Evolutionary conservation across 371 early-diverging fungal genomes (phyloP), one percentile per base, ranked within the genome.

Genomic region (Mortierella sp.): DNA sequence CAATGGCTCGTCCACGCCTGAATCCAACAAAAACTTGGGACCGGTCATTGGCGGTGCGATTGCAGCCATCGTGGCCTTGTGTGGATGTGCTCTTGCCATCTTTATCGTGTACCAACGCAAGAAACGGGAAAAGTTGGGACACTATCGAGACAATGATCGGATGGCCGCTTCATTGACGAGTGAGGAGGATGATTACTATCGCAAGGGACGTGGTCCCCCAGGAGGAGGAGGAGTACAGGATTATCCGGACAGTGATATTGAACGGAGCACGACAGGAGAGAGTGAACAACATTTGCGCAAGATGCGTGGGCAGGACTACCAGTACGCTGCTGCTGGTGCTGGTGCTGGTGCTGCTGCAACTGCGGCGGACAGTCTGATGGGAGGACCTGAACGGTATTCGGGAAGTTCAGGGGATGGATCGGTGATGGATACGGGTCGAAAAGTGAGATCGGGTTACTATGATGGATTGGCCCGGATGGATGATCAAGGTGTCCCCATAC

Each of bases 21-120:
- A 19, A 6, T 41, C 19, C 27, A 56, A 64, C 31, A 50, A 28
- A 12, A 55, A 41, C 26, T 41, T 42, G 30, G 64, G 51, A 10
- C 43, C 64, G 8, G 50, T 64, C 28, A 56, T 64, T 28, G 64
- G 57, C 27, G 64, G 64, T 13, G 57, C 30, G 2, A 50, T 24
- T 0, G 64, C 28, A 8, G 64, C 42, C 7, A 45, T 38, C 8
- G 30, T 60, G 23, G 52, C 50, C 31, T n/a, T 64, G 24, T 41
- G 55, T 6, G 64, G 42, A 8, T 34, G 47, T 7, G 26, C 47
- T 2, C 8, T 50, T 13, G 38, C 19, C 2, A 7, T 46, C 21
- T 64, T n/a, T n/a, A 41, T 55, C 19, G 14, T 50, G 2, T 28
- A 26, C 31, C 24, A 23, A 41, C 57, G 57, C 51, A 48, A 31